These are phyloP conservation scores for Puccinia coronata DNA, from an alignment of 1,284 basidiomycete genomes.

Conservation along the genomic window DNA sequence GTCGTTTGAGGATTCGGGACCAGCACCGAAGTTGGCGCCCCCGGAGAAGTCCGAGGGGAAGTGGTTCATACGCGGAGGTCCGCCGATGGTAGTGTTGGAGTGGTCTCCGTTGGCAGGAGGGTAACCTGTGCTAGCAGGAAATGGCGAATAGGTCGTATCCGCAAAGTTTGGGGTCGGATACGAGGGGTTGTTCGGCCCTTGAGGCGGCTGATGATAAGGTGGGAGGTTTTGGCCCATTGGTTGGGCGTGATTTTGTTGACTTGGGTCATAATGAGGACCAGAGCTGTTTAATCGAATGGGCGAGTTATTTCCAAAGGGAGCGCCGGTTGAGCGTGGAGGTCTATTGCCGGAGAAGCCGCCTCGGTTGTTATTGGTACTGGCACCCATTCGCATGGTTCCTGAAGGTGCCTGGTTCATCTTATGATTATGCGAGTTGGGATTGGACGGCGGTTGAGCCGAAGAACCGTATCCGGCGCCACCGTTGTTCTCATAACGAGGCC, in stretches of 20 bases:
- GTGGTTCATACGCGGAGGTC: conserved; percentile 8
- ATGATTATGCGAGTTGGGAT: conserved; percentile 1
- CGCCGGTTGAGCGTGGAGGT: conserved; percentile 8
- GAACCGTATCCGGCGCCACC: not conserved
- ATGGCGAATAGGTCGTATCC: not conserved
- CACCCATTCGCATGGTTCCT: conserved; percentile 31
- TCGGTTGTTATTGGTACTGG: conserved; percentile 21
- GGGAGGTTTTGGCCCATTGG: conserved; percentile 21
- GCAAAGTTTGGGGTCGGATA: not conserved
- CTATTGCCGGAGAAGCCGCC: conserved; percentile 26
- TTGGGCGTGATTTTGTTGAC: not conserved
- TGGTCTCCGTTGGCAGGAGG: conserved; percentile 11
- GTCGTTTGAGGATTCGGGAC: not conserved
- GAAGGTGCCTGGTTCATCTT: conserved; percentile 4
- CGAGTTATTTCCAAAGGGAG: conserved; percentile 37
- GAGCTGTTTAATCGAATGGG: conserved; percentile 39
- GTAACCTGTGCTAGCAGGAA: conserved; percentile 6
- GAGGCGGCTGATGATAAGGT: conserved; percentile 28
- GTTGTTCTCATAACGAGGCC: conserved; percentile 40
- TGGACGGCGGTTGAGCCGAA: conserved; percentile 14
- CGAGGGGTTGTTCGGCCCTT: not conserved
- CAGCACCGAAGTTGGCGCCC: not conserved
- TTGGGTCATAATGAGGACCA: conserved; percentile 32
- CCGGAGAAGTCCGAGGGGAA: conserved; percentile 10
- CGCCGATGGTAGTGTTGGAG: conserved; percentile 18